These are phyloP conservation scores for Polytolypa hystricis DNA, from an alignment of 2,329 filamentous ascomycete species.

Conservation along the genomic window DNA sequence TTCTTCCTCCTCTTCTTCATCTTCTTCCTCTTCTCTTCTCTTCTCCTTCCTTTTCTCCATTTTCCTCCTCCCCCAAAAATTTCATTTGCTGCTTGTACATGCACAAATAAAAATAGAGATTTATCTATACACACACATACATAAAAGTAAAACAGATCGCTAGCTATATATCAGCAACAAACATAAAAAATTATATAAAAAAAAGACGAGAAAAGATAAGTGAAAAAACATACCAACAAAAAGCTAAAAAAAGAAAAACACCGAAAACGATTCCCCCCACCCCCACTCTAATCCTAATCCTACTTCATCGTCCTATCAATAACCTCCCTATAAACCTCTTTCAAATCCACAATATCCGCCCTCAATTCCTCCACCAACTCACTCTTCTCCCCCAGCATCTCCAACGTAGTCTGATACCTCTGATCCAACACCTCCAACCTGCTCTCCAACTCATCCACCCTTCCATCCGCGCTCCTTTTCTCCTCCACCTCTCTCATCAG, in stretches of 20 bases:
- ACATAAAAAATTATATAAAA: no score
- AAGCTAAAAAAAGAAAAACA: neutral
- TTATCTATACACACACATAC: no score
- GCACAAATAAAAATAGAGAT: no score
- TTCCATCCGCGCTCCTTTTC: conserved; percentile 49
- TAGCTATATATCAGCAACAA: no score
- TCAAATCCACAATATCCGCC: conserved; percentile 83
- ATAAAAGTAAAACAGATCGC: no score
- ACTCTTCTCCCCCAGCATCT: conserved; percentile 94
- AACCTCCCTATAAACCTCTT: conserved; percentile 90
- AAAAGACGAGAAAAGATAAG: no score
- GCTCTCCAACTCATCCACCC: conserved; percentile 54
- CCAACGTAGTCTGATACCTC: conserved; percentile 80
- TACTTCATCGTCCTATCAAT: conserved; percentile 72
- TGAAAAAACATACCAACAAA: no score
- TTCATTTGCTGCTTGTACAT: no score
- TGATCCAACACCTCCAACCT: conserved; percentile 59
- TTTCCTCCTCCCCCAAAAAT: conserved; percentile 88
- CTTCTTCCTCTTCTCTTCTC: conserved; percentile 85
- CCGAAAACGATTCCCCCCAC: neutral
- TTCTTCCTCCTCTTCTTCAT: conserved; percentile 88
- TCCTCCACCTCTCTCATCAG: conserved; percentile 79
- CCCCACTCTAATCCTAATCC: conserved; percentile 13
- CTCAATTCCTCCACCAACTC: conserved; percentile 85
- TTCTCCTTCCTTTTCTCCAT: conserved; percentile 85